phyloP scores from a whole-genome alignment of 108 stramenopile genomes.

The Mediolabrus comicus region DNA sequence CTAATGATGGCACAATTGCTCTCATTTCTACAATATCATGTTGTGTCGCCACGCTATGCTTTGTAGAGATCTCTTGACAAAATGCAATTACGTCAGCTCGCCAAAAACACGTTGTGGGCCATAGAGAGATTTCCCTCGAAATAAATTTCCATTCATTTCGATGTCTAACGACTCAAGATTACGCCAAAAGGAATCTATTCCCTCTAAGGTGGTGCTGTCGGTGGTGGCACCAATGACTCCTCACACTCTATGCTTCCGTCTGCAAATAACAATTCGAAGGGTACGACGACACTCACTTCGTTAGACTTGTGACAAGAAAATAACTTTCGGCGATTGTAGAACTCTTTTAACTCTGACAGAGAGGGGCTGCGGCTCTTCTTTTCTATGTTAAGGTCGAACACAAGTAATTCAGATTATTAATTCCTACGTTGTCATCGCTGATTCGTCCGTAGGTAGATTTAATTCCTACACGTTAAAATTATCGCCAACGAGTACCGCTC shows the following conservation, averaged over 20 bases:
- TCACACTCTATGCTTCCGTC: neutral
- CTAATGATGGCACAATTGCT: conserved; percentile 38
- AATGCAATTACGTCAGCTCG: neutral
- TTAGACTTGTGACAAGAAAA: too few relatives aligned
- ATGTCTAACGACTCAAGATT: neutral
- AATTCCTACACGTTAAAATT: too few relatives aligned
- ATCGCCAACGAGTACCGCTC: too few relatives aligned
- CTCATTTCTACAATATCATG: conserved; percentile 21
- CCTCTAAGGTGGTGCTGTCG: neutral
- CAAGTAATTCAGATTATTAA: too few relatives aligned
- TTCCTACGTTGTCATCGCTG: too few relatives aligned
- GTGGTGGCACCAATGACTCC: too few relatives aligned
- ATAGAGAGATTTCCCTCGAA: neutral
- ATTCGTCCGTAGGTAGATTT: too few relatives aligned
- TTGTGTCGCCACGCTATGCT: neutral
- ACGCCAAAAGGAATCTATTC: neutral
- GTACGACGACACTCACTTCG: neutral
- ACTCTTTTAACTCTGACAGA: too few relatives aligned
- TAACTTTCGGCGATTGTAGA: too few relatives aligned
- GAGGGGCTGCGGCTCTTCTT: too few relatives aligned
- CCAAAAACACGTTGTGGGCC: neutral
- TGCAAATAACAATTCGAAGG: neutral
- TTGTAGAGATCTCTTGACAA: conserved; percentile 3
- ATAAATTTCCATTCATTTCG: neutral
- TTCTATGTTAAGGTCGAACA: too few relatives aligned